phyloP scores from a whole-genome alignment of 306 rosid species.

The Acacia confusa region DNA sequence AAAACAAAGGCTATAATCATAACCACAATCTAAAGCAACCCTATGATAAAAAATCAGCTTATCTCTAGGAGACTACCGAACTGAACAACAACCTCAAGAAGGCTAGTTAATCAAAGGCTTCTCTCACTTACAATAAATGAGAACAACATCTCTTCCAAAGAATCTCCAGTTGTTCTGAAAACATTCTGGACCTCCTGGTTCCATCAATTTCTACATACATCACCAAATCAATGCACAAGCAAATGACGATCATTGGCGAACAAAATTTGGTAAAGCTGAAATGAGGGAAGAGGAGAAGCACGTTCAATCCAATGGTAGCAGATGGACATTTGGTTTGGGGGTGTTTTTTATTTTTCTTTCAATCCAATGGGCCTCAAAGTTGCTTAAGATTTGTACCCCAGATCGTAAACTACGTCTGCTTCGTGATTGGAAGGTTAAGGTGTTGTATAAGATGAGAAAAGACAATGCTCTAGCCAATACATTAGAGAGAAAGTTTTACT shows the following conservation, averaged over 20 bases:
- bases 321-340: no score
- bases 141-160: conserved; percentile 58
- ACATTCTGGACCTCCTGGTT: conserved; percentile 59
- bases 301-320: no score
- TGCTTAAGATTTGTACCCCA: no score
- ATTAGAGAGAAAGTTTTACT: no score
- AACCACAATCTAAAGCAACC: background rate
- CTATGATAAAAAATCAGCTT: background rate
- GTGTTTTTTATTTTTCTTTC: no score
- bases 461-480: no score
- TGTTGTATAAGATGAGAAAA: no score
- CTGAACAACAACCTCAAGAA: conserved; percentile 30
- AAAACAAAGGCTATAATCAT: background rate
- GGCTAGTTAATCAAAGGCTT: conserved; percentile 52
- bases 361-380: no score
- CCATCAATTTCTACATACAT: conserved; percentile 73
- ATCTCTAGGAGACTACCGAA: background rate
- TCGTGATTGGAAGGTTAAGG: no score
- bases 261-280: no score
- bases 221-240: conserved; percentile 67
- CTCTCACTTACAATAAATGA: conserved; percentile 55
- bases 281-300: no score
- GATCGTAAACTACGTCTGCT: no score
- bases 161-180: conserved; percentile 65
- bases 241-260: conserved; percentile 1